A percentile compares a stretch with the other conserved stretches of the same genome.
These are phyloP conservation scores for Dorcoceras hygrometricum DNA, from an alignment of 257 asterid genomes.

Conservation along the genomic window DNA sequence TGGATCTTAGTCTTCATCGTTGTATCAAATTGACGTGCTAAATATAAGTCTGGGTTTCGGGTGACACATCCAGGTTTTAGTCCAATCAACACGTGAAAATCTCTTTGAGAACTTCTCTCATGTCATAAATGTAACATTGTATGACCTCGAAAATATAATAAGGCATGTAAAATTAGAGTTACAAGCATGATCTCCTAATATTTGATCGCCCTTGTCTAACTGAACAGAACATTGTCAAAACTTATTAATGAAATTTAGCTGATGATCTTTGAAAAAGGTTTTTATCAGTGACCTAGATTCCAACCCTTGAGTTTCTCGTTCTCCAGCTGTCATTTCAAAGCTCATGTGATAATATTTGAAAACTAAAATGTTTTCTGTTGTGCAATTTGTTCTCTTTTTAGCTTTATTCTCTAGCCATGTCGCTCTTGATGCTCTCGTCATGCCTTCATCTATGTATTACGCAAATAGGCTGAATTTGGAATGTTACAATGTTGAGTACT, in stretches of 20 bases:
- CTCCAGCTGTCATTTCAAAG: neutral
- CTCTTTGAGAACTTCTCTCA: neutral
- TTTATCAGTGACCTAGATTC: neutral
- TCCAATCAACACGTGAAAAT: neutral
- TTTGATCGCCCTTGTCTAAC: neutral
- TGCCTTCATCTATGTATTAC: neutral
- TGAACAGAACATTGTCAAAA: neutral
- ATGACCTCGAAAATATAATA: neutral
- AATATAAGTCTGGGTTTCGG: neutral
- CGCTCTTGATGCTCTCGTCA: neutral
- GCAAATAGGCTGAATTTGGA: neutral
- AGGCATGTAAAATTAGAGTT: neutral
- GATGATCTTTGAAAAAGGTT: neutral
- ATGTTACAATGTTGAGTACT: neutral
- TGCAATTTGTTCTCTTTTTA: neutral
- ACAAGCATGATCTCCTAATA: neutral
- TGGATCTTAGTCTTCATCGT: too few species aligned
- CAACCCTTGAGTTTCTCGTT: neutral
- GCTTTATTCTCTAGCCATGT: neutral
- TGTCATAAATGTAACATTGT: too few species aligned
- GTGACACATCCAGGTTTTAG: neutral
- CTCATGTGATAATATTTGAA: neutral
- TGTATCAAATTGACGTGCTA: too few species aligned
- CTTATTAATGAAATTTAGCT: neutral
- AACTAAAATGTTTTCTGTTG: neutral